phyloP scores from a whole-genome alignment of 805 yeast species.

The Hagleromyces aurorensis region DNA sequence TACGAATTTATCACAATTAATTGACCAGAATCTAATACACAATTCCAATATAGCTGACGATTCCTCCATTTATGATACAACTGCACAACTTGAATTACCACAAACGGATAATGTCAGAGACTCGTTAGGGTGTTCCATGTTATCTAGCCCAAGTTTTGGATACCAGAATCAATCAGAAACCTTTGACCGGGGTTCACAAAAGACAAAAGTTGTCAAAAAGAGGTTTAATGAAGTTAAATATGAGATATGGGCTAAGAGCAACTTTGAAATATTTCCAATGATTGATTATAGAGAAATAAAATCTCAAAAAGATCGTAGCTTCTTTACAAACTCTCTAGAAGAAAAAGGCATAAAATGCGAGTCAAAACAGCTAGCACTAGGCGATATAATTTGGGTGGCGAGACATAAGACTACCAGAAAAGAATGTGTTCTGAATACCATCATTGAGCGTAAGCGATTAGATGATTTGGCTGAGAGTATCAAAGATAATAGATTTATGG shows the following conservation, averaged over 20 bases:
- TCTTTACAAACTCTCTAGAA: conserved; percentile 49
- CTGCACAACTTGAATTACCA: too few relatives aligned
- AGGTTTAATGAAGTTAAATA: conserved; percentile 23
- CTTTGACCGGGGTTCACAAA: conserved; percentile 1
- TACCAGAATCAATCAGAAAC: too few relatives aligned
- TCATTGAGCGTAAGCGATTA: conserved; percentile 84
- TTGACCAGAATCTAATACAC: too few relatives aligned
- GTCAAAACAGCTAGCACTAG: conserved; percentile 58
- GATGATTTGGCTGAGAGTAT: conserved; percentile 82
- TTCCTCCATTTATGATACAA: too few relatives aligned
- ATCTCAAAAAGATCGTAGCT: conserved; percentile 59
- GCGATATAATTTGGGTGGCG: conserved; percentile 90
- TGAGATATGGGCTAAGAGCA: conserved; percentile 51
- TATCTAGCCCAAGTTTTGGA: too few relatives aligned
- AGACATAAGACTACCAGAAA: conserved; percentile 46
- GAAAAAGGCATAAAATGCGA: conserved; percentile 43
- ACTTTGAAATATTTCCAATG: conserved; percentile 52
- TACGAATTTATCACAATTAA: conserved; percentile 4
- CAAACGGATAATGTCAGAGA: too few relatives aligned
- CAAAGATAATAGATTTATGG: conserved; percentile 79
- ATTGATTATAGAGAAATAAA: conserved; percentile 81
- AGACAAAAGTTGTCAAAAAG: conserved; percentile 11
- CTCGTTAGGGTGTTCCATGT: too few relatives aligned
- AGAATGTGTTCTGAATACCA: conserved; percentile 66
- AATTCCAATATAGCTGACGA: too few relatives aligned